Percentiles rank a stretch among this genome's conserved stretches.
Evolutionary conservation across 345 rosid species (phyloP).

Genomic region (Eucalyptus urophylla): DNA sequence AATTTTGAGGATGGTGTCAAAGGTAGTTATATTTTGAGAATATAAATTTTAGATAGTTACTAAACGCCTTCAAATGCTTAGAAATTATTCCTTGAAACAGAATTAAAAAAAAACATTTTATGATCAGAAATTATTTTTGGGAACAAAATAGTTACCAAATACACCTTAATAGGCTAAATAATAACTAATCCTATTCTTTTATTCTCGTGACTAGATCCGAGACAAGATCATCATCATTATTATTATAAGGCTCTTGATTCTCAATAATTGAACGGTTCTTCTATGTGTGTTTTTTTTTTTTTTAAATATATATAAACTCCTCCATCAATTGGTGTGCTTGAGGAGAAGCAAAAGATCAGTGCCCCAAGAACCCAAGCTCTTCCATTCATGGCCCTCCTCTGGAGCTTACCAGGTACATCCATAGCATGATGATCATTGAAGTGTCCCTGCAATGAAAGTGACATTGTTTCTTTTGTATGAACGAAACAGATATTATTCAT

Average conservation of each 20-base stretch:
- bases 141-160: rapidly evolving
- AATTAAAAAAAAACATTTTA: no score
- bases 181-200: no score
- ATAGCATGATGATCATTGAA: not conserved
- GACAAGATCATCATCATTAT: not conserved
- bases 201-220: no score
- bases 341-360: not conserved
- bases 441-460: not conserved
- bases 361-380: not conserved
- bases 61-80: no score
- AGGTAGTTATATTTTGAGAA: no score
- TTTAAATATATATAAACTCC: not conserved
- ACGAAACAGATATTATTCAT: not conserved
- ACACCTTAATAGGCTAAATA: rapidly evolving
- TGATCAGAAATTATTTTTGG: rapidly evolving
- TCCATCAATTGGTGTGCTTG: not conserved
- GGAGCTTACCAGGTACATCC: not conserved
- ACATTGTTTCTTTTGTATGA: not conserved
- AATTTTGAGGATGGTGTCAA: no score
- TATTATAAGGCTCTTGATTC: not conserved
- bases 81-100: rapidly evolving
- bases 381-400: not conserved
- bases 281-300: not conserved
- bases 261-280: not conserved
- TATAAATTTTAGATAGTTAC: rapidly evolving